Evolutionary conservation across 495 filamentous ascomycete species (phyloP).

Genomic region (Umbilicaria muhlenbergii): DNA sequence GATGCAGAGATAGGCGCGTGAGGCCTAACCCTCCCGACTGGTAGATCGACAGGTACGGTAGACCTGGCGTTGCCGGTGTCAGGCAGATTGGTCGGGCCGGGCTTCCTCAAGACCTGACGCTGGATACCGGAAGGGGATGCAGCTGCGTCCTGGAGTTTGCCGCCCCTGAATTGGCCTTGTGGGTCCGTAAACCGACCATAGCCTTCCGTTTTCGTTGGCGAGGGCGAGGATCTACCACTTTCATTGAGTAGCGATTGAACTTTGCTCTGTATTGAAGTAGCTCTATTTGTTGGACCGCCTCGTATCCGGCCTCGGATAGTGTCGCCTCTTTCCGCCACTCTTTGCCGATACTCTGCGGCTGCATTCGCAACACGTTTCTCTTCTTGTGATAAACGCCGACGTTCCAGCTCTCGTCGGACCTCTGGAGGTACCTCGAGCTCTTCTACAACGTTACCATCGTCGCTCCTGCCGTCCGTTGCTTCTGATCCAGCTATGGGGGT

Average conservation of each 20-base stretch:
- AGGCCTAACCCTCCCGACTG: too few relatives aligned
- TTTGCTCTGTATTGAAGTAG: slow-evolving; percentile 74
- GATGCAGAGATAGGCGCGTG: neutral
- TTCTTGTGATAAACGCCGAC: slow-evolving; percentile 68
- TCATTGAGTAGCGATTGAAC: slow-evolving; percentile 80
- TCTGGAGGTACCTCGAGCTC: slow-evolving; percentile 66
- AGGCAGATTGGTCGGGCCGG: too few relatives aligned
- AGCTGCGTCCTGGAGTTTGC: too few relatives aligned
- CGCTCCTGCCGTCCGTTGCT: slow-evolving; percentile 50
- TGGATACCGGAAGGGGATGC: too few relatives aligned
- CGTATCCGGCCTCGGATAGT: slow-evolving; percentile 34
- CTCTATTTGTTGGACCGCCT: slow-evolving; percentile 27
- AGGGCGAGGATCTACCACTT: slow-evolving; percentile 39
- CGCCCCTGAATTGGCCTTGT: neutral
- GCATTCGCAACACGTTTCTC: slow-evolving; percentile 85
- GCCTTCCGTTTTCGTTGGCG: slow-evolving; percentile 57
- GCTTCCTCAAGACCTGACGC: too few relatives aligned
- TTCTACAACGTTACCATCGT: slow-evolving; percentile 47
- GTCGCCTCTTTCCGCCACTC: slow-evolving; percentile 48
- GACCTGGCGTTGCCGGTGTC: too few relatives aligned
- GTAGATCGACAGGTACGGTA: too few relatives aligned
- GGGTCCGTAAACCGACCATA: slow-evolving; percentile 72
- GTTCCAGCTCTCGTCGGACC: slow-evolving; percentile 79
- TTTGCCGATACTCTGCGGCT: slow-evolving; percentile 76
- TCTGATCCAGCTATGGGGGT: slow-evolving; percentile 68